phyloP scores from a whole-genome alignment of 352 stramenopile genomes.

The Pelagophyceae sp. region DNA sequence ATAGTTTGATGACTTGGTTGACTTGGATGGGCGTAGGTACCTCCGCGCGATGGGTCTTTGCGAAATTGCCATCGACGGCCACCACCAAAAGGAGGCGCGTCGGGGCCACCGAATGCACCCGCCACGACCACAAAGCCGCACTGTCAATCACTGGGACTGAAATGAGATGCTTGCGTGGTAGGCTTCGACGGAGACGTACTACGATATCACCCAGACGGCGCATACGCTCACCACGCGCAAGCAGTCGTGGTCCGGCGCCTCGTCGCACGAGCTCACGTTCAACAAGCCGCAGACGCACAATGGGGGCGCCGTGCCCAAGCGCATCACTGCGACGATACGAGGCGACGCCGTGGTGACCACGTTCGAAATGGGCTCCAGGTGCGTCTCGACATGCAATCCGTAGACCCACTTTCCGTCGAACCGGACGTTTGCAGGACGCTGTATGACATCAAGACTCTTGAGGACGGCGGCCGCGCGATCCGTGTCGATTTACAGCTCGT shows the following conservation, averaged over 20 bases:
- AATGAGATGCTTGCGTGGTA: neutral
- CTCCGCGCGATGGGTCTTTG: conserved; percentile 11
- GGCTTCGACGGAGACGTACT: conserved; percentile 9
- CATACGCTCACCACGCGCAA: neutral
- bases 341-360: neutral
- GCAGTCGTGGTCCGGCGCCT: neutral
- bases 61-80: conserved; percentile 16
- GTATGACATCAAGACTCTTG: neutral
- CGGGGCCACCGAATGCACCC: too few relatives aligned
- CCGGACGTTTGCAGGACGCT: too few relatives aligned
- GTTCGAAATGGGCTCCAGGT: neutral
- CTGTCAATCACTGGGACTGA: too few relatives aligned
- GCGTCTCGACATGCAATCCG: too few relatives aligned
- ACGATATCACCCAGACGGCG: neutral
- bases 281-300: neutral
- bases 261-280: neutral
- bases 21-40: too few relatives aligned
- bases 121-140: too few relatives aligned
- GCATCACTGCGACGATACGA: neutral
- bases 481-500: neutral
- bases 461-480: conserved; percentile 2
- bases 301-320: neutral
- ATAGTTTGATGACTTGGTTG: too few relatives aligned
- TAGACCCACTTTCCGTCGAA: too few relatives aligned
- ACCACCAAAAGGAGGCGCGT: neutral